A percentile compares a stretch with the other conserved stretches of the same genome.
Evolutionary conservation across 495 filamentous ascomycete species (phyloP).

Genomic region (Hypoxylon rickii): DNA sequence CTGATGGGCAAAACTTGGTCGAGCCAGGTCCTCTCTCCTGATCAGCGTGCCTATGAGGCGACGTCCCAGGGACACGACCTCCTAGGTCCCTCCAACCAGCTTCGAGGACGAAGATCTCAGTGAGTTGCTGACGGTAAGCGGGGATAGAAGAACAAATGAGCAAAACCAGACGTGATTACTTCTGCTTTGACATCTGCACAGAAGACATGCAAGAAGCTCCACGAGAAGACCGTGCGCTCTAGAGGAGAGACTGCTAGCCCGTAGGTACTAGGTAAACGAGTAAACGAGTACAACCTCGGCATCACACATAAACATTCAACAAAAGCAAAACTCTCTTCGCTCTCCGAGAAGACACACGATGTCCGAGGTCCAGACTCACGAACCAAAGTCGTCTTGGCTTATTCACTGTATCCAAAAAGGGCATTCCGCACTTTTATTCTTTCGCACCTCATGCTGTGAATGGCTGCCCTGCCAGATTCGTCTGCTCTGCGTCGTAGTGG

Average conservation of each 20-base stretch:
- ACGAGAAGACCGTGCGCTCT: constrained; percentile 14
- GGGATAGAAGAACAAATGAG: background rate
- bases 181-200: constrained; percentile 19
- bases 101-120: background rate
- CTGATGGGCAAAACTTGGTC: too few species aligned
- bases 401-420: constrained; percentile 16
- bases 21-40: constrained; percentile 12
- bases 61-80: constrained; percentile 13
- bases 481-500: constrained; percentile 14
- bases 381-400: constrained; percentile 8
- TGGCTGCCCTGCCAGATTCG: constrained; percentile 16
- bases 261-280: constrained; percentile 8
- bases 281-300: constrained; percentile 34
- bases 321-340: background rate
- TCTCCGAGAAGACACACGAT: constrained; percentile 18
- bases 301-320: constrained; percentile 23
- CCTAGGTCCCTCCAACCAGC: constrained; percentile 25
- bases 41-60: constrained; percentile 27
- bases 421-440: constrained; percentile 21
- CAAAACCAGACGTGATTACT: too few species aligned
- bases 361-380: constrained; percentile 13
- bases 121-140: too few species aligned
- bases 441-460: too few species aligned
- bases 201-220: constrained; percentile 18
- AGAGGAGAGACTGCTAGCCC: too few species aligned